phyloP scores from a whole-genome alignment of 441 rosid species.

The Biscutella laevigata region DNA sequence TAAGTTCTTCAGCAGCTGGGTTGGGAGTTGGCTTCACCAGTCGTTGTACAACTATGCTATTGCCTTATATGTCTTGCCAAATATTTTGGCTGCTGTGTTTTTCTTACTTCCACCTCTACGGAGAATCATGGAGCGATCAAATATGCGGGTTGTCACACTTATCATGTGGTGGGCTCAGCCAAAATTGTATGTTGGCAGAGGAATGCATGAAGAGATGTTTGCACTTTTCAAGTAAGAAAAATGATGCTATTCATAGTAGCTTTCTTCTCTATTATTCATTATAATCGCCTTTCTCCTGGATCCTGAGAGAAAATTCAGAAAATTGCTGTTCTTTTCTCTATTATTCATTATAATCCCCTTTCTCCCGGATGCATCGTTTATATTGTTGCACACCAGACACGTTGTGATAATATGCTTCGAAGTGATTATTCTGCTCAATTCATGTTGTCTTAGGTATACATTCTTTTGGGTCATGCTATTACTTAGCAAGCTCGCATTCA shows the following conservation, averaged over 20 bases:
- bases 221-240: slow-evolving; percentile 76
- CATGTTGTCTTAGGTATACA: slow-evolving; percentile 60
- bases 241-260: slow-evolving; percentile 7
- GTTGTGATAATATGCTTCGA: slow-evolving; percentile 4
- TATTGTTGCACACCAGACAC: slow-evolving; percentile 1
- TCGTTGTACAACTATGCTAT: slow-evolving; percentile 67
- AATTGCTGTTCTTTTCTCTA: background rate
- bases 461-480: slow-evolving; percentile 77
- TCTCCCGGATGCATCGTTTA: background rate
- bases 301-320: background rate
- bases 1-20: slow-evolving; percentile 63
- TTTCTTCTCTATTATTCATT: slow-evolving; percentile 30
- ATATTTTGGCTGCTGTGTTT: slow-evolving; percentile 53
- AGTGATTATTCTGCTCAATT: slow-evolving; percentile 7
- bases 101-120: slow-evolving; percentile 42
- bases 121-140: slow-evolving; percentile 83
- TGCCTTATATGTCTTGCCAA: slow-evolving; percentile 79
- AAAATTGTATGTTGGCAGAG: slow-evolving; percentile 89
- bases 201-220: slow-evolving; percentile 99
- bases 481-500: slow-evolving; percentile 58
- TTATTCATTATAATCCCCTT: too few species aligned
- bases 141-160: slow-evolving; percentile 58
- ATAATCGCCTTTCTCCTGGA: too few species aligned
- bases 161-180: slow-evolving; percentile 99
- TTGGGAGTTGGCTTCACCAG: slow-evolving; percentile 53